phyloP scores from a whole-genome alignment of 208 protist genomes.

The Trypanosoma melophagium region DNA sequence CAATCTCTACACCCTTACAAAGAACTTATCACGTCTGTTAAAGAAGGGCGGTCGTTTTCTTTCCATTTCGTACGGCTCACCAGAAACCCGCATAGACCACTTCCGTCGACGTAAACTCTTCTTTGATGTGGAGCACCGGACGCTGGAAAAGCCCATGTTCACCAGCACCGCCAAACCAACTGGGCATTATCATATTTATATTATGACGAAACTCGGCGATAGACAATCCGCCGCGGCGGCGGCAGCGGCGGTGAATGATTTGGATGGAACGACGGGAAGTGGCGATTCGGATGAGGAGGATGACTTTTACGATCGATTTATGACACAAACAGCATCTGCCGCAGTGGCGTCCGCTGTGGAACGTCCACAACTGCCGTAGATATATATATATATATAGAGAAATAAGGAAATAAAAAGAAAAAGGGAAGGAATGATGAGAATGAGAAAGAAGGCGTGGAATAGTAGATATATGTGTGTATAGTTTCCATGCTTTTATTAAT shows the following conservation, averaged over 20 bases:
- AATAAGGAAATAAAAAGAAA: conserved; percentile 16
- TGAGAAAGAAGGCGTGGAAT: not conserved
- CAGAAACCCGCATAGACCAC: conserved; percentile 89
- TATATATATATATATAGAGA: conserved; percentile 3
- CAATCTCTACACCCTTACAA: conserved; percentile 84
- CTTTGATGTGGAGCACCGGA: conserved; percentile 87
- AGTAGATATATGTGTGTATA: not conserved
- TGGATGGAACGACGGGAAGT: conserved; percentile 7
- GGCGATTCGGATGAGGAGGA: conserved; percentile 85
- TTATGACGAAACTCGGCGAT: conserved; percentile 80
- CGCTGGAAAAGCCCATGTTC: conserved; percentile 89
- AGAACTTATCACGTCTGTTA: conserved; percentile 83
- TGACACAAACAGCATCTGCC: conserved; percentile 68
- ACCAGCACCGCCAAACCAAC: conserved; percentile 67
- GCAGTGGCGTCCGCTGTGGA: not conserved
- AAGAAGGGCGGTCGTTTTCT: conserved; percentile 89
- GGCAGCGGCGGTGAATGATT: conserved; percentile 38
- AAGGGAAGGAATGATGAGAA: not conserved
- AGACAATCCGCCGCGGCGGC: conserved; percentile 34
- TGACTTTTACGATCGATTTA: conserved; percentile 93
- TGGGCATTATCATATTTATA: conserved; percentile 90
- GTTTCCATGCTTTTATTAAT: too few relatives aligned
- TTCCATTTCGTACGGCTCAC: conserved; percentile 85
- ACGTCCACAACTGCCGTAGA: not conserved
- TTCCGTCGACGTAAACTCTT: conserved; percentile 82